phyloP scores from a whole-genome alignment of 2,329 filamentous ascomycete species.

The Ascochyta lentis region DNA sequence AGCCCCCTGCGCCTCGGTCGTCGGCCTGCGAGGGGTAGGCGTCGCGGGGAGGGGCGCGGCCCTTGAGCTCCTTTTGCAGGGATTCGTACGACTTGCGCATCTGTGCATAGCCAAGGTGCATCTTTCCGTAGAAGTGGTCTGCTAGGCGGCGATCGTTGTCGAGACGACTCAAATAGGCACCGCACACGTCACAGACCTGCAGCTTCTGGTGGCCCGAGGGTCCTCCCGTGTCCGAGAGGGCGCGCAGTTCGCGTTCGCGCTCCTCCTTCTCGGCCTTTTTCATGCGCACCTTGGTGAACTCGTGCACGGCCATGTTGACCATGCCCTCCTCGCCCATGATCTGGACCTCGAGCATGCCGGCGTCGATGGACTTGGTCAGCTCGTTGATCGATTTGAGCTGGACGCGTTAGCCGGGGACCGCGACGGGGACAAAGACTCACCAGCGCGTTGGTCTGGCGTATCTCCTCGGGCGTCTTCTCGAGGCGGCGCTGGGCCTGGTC shows the following conservation, averaged over 20 bases:
- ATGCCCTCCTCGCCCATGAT: conserved; percentile 82
- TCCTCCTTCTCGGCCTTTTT: conserved; percentile 83
- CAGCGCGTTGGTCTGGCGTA: conserved; percentile 88
- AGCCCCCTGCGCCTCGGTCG: conserved; percentile 32
- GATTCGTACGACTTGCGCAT: conserved; percentile 93
- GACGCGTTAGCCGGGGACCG: neutral
- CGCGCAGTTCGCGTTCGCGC: conserved; percentile 86
- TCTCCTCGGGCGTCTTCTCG: conserved; percentile 98
- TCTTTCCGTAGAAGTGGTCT: conserved; percentile 99
- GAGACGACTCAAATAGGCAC: conserved; percentile 87
- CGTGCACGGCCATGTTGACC: conserved; percentile 82
- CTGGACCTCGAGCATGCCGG: conserved; percentile 83
- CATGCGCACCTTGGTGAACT: conserved; percentile 84
- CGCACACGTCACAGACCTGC: conserved; percentile 98
- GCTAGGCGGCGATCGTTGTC: conserved; percentile 94
- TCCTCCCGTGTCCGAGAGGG: conserved; percentile 87
- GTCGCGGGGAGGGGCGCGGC: conserved; percentile 66
- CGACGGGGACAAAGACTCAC: conserved; percentile 49
- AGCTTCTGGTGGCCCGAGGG: conserved; percentile 96
- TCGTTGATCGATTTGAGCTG: conserved; percentile 85
- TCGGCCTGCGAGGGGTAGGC: conserved; percentile 29
- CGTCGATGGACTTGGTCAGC: conserved; percentile 76
- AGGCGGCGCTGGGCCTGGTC: conserved; percentile 86
- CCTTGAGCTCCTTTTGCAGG: conserved; percentile 87
- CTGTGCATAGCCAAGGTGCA: conserved; percentile 97